Percentiles rank a stretch among this genome's conserved stretches.
These are phyloP conservation scores for Blastocladiella emersonii DNA, from an alignment of 371 early-diverging fungal genomes.

Conservation along the genomic window DNA sequence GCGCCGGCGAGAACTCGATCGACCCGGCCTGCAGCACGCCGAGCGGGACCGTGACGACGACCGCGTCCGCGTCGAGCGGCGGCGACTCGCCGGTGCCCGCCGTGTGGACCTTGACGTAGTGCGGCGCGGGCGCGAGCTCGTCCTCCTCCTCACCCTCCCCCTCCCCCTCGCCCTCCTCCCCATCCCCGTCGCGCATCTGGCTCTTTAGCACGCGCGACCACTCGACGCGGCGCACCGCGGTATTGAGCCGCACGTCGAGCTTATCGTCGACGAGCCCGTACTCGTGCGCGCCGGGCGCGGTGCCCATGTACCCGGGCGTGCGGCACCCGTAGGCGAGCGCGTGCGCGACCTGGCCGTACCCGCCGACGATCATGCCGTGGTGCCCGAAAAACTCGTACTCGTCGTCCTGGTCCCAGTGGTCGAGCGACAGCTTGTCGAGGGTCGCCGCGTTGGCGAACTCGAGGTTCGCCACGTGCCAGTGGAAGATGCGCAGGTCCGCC, in stretches of 20 bases:
- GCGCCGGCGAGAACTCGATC: slow-evolving; percentile 19
- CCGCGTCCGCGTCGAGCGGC: slow-evolving; percentile 10
- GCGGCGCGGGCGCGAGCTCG: too few relatives aligned
- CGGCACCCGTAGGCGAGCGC: slow-evolving; percentile 14
- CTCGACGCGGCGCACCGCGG: slow-evolving; percentile 10
- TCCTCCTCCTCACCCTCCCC: too few relatives aligned
- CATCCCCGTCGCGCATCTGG: too few relatives aligned
- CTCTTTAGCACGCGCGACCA: neutral
- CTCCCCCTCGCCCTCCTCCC: too few relatives aligned
- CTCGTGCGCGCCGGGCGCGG: neutral
- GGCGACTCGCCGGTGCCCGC: too few relatives aligned
- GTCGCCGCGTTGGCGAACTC: slow-evolving; percentile 25
- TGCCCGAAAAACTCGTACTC: slow-evolving; percentile 21
- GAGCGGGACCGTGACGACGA: slow-evolving; percentile 21
- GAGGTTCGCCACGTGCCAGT: slow-evolving; percentile 29
- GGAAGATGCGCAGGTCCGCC: slow-evolving; percentile 18
- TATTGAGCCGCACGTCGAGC: slow-evolving; percentile 17
- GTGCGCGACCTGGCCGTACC: slow-evolving; percentile 23
- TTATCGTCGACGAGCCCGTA: neutral
- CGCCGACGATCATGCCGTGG: slow-evolving; percentile 24
- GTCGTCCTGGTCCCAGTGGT: slow-evolving; percentile 30
- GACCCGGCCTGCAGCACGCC: slow-evolving; percentile 20
- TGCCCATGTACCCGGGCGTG: too few relatives aligned
- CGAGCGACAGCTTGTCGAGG: slow-evolving; percentile 18
- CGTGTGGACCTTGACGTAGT: too few relatives aligned